Percentiles rank a stretch among this genome's conserved stretches.
Evolutionary conservation across 2,329 filamentous ascomycete species (phyloP).

Genomic region (Fusarium sp.): DNA sequence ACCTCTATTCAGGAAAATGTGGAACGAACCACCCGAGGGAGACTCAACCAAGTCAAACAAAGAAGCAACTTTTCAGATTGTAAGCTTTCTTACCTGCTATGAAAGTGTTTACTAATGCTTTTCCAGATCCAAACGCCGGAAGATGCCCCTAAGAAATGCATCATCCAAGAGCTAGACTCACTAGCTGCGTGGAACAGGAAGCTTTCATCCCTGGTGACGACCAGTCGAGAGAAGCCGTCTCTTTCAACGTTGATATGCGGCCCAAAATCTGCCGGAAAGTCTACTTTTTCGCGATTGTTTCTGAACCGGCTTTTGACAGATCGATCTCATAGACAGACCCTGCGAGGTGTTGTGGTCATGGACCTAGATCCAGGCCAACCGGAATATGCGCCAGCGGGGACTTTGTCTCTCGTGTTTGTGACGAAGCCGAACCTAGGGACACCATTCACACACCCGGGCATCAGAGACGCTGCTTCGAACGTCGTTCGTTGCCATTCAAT

Average conservation of each 20-base stretch:
- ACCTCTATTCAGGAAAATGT: conserved; percentile 73
- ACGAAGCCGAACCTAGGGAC: conserved; percentile 70
- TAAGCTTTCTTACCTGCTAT: conserved; percentile 44
- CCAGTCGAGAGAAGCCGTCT: conserved; percentile 47
- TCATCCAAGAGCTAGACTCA: conserved; percentile 64
- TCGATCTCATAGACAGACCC: not conserved
- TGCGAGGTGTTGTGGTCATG: conserved; percentile 63
- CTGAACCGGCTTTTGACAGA: conserved; percentile 72
- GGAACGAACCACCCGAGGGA: conserved; percentile 59
- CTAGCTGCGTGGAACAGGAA: conserved; percentile 70
- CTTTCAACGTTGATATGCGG: conserved; percentile 70
- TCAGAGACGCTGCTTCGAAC: conserved; percentile 45
- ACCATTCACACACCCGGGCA: conserved; percentile 69
- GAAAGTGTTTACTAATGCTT: conserved; percentile 24
- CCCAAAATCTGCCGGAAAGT: conserved; percentile 79
- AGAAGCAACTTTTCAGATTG: conserved; percentile 59
- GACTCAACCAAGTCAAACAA: conserved; percentile 29
- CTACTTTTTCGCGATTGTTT: conserved; percentile 75
- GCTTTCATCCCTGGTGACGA: conserved; percentile 56
- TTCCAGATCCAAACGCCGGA: conserved; percentile 62
- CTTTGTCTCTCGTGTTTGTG: conserved; percentile 73
- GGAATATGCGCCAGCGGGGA: conserved; percentile 76
- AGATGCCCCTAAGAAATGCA: conserved; percentile 60
- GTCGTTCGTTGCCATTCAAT: conserved; percentile 72
- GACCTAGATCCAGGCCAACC: conserved; percentile 83